phyloP scores from a whole-genome alignment of 208 protist species.

The Blastocrithidia nonstop region DNA sequence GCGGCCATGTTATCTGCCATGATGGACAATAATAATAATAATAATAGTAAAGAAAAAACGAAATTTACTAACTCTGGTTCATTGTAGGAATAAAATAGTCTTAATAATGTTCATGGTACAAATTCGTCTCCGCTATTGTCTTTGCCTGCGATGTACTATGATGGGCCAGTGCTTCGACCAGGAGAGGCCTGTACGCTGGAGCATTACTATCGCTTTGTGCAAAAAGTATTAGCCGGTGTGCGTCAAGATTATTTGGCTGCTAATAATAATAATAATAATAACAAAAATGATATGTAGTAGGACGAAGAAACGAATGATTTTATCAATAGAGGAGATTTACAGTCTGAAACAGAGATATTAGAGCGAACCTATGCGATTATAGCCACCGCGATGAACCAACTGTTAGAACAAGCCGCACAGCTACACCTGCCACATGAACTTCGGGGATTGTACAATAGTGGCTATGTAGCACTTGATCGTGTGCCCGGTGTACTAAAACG shows the following conservation, averaged over 20 bases:
- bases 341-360: conserved; percentile 41
- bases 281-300: conserved; percentile 6
- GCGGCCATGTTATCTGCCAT: too few species aligned
- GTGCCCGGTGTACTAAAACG: conserved; percentile 42
- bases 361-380: conserved; percentile 48
- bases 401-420: conserved; percentile 28
- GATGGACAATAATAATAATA: conserved; percentile 2
- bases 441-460: conserved; percentile 20
- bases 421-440: conserved; percentile 34
- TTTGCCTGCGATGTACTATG: too few species aligned
- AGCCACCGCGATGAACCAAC: conserved; percentile 38
- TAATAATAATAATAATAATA: conserved; percentile 9
- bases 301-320: neutral
- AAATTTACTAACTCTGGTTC: too few species aligned
- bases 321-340: conserved; percentile 22
- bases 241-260: conserved; percentile 28
- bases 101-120: too few species aligned
- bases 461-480: conserved; percentile 59
- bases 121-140: too few species aligned
- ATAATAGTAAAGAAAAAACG: too few species aligned
- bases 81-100: too few species aligned
- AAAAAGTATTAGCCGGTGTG: conserved; percentile 50
- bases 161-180: conserved; percentile 18
- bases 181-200: conserved; percentile 66
- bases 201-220: conserved; percentile 47